Percentiles rank a stretch among this genome's conserved stretches.
These are phyloP conservation scores for Monilinia fructicola DNA, from an alignment of 2,329 filamentous ascomycete species.

Conservation along the genomic window DNA sequence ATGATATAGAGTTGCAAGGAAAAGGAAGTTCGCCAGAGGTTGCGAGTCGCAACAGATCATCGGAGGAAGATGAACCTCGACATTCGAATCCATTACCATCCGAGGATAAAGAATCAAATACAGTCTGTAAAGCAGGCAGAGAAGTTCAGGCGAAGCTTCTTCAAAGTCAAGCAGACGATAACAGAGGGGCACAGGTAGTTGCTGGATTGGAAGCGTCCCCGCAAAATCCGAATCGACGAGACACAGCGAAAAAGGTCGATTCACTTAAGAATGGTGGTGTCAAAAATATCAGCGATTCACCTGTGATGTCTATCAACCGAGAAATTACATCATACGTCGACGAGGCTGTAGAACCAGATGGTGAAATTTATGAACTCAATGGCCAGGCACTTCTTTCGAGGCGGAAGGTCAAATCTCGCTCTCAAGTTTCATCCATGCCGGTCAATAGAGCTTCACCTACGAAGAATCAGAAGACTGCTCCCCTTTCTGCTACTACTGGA, in stretches of 20 bases:
- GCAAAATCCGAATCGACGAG: not conserved
- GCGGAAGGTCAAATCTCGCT: not conserved
- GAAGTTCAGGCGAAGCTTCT: not conserved
- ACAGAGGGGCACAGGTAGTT: not conserved
- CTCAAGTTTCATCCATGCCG: not conserved
- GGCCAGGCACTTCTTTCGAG: not conserved
- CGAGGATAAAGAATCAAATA: not conserved
- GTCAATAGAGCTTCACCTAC: not conserved
- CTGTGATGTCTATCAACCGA: not conserved
- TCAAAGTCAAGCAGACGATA: not conserved
- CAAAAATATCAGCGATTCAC: not conserved
- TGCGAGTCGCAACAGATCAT: not conserved
- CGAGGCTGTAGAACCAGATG: not conserved
- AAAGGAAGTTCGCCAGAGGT: slow-evolving; percentile 3
- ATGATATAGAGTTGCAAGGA: not conserved
- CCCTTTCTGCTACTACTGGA: not conserved
- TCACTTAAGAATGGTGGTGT: not conserved
- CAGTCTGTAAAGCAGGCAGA: not conserved
- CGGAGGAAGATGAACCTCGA: not conserved
- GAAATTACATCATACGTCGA: not conserved
- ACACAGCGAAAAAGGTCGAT: not conserved
- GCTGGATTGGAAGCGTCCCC: not conserved
- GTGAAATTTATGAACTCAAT: not conserved
- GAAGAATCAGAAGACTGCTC: not conserved
- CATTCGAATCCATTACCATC: not conserved